phyloP scores from a whole-genome alignment of 2,329 filamentous ascomycete species.

The Ustulina deusta region DNA sequence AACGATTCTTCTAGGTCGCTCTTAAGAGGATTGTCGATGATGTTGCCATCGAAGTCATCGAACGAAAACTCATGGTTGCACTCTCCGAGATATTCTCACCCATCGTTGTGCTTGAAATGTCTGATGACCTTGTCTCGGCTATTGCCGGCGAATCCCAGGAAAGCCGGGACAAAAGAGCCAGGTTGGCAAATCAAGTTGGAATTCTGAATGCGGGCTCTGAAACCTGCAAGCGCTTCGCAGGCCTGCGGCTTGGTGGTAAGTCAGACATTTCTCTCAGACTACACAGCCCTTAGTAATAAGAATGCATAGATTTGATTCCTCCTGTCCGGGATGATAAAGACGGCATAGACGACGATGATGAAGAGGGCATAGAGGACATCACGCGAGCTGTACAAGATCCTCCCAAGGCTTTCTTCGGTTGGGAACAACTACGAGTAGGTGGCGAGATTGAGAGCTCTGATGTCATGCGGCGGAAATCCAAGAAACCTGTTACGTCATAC shows the following conservation, averaged over 20 bases:
- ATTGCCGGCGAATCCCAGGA: constrained; percentile 29
- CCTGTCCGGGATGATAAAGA: not conserved
- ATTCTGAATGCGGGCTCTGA: constrained; percentile 28
- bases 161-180: constrained; percentile 1
- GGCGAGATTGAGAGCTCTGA: no score
- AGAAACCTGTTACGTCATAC: no score
- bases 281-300: not conserved
- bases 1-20: constrained; percentile 53
- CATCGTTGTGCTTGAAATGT: constrained; percentile 34
- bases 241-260: constrained; percentile 18
- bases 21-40: constrained; percentile 59
- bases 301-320: not conserved
- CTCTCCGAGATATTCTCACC: constrained; percentile 57
- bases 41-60: constrained; percentile 57
- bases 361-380: not conserved
- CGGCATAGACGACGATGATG: not conserved
- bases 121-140: constrained; percentile 13
- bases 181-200: constrained; percentile 25
- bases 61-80: constrained; percentile 53
- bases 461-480: no score
- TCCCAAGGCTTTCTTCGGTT: not conserved
- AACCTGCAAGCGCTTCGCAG: constrained; percentile 29
- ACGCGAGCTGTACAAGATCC: not conserved
- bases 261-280: not conserved
- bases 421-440: not conserved